phyloP scores from a whole-genome alignment of 495 filamentous ascomycete genomes.

The Monascus purpureus region DNA sequence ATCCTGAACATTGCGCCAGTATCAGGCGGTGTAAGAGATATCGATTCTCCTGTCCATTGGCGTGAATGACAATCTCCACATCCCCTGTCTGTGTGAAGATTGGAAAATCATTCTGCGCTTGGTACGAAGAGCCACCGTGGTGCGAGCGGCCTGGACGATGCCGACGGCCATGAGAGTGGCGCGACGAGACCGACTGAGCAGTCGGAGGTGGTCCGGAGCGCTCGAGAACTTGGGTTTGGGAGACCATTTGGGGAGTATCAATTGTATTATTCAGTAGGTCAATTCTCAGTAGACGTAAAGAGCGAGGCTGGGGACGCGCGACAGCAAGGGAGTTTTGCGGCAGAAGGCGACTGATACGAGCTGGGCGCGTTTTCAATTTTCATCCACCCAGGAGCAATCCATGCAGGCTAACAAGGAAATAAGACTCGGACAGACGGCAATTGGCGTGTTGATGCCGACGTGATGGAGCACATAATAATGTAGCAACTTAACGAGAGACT shows the following conservation, averaged over 20 bases:
- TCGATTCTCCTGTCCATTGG: conserved; percentile 56
- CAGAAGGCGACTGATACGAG: no score
- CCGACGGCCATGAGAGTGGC: conserved; percentile 37
- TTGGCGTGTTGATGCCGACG: no score
- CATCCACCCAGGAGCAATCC: no score
- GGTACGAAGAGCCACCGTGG: conserved; percentile 56
- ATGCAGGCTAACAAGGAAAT: no score
- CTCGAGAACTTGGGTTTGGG: conserved; percentile 51
- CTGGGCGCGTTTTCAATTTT: no score
- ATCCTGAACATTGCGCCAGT: conserved; percentile 75
- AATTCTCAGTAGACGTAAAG: no score
- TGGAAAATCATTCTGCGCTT: conserved; percentile 79
- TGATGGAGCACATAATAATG: no score
- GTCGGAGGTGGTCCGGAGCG: conserved; percentile 33
- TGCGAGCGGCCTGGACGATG: conserved; percentile 68
- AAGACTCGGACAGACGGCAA: no score
- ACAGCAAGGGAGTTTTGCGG: no score
- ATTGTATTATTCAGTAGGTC: no score
- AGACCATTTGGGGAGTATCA: conserved; percentile 43
- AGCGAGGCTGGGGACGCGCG: no score
- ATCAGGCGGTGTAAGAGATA: conserved; percentile 80
- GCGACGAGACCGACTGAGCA: conserved; percentile 46
- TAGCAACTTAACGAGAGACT: no score
- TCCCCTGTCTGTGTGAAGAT: conserved; percentile 82
- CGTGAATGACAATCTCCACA: conserved; percentile 71